Conservation (phyloP, 257 asterid species). For the Mitragyna speciosa region DNA sequence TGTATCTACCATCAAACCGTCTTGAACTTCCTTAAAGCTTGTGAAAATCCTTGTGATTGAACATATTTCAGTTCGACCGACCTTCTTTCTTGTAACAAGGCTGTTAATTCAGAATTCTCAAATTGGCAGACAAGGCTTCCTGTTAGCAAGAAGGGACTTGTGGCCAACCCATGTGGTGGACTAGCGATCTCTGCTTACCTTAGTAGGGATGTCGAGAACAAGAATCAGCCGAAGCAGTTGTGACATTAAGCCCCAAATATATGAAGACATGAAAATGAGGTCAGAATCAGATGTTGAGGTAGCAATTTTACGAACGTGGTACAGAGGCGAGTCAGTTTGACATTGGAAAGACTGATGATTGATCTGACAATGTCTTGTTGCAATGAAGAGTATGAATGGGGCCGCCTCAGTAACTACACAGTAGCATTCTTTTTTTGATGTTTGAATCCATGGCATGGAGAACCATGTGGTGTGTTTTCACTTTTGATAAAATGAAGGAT, state of each 20-base stretch:
- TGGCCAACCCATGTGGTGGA: conserved; percentile 27
- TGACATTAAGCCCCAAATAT: not conserved
- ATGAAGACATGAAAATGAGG: conserved; percentile 12
- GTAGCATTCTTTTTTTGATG: not conserved
- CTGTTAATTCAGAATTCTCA: not conserved
- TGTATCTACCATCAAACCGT: no score
- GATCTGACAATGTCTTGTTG: conserved; percentile 8
- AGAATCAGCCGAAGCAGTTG: conserved; percentile 19
- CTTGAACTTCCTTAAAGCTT: no score
- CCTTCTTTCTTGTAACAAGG: no score
- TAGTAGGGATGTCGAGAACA: conserved; percentile 21
- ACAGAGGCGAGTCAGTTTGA: not conserved
- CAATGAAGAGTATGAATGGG: not conserved
- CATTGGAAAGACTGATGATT: no score
- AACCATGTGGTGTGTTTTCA: conserved; percentile 23
- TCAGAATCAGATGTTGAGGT: not conserved
- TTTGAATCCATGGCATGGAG: conserved; percentile 19
- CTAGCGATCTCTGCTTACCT: conserved; percentile 6
- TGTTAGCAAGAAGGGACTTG: not conserved
- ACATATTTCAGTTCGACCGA: not conserved
- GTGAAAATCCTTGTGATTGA: no score
- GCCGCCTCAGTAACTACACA: not conserved
- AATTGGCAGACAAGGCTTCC: conserved; percentile 5
- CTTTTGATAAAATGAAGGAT: not conserved
- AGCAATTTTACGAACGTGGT: not conserved